A percentile compares a stretch with the other conserved stretches of the same genome.
Evolutionary conservation across 768 basidiomycete species (phyloP).

Genomic region (Pleurotus cornucopiae): DNA sequence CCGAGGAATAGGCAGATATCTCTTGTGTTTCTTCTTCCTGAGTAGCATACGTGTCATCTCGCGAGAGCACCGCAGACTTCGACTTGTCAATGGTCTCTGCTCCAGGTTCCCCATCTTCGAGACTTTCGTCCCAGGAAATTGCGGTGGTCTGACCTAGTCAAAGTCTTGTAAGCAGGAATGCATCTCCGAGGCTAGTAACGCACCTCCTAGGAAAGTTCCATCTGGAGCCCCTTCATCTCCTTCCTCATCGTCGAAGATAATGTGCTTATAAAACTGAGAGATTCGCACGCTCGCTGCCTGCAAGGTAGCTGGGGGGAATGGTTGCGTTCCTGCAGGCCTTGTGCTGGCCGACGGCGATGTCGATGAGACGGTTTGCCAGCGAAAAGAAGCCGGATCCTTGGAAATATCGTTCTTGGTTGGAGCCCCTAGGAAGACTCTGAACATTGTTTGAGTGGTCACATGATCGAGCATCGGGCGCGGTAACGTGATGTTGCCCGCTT

Average conservation of each 20-base stretch:
- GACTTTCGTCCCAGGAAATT: conserved; percentile 13
- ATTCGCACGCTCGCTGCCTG: conserved; percentile 68
- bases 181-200: too few relatives aligned
- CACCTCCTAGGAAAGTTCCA: conserved; percentile 8
- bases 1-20: conserved; percentile 53
- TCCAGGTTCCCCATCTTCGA: conserved; percentile 8
- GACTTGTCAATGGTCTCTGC: conserved; percentile 15
- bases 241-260: conserved; percentile 57
- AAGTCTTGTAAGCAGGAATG: too few relatives aligned
- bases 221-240: conserved; percentile 18
- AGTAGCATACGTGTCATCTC: conserved; percentile 15
- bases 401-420: conserved; percentile 31
- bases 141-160: neutral
- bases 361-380: conserved; percentile 46
- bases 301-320: conserved; percentile 51
- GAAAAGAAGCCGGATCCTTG: conserved; percentile 29
- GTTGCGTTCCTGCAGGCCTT: conserved; percentile 19
- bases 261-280: conserved; percentile 65
- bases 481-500: conserved; percentile 5
- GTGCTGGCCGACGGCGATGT: neutral
- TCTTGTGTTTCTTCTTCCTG: conserved; percentile 33
- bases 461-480: neutral
- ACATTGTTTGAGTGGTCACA: neutral
- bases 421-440: conserved; percentile 32
- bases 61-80: conserved; percentile 15